Percentiles rank a stretch among this genome's conserved stretches.
These are phyloP conservation scores for Trichoderma harzianum DNA, from an alignment of 2,329 filamentous ascomycete species.

Conservation along the genomic window DNA sequence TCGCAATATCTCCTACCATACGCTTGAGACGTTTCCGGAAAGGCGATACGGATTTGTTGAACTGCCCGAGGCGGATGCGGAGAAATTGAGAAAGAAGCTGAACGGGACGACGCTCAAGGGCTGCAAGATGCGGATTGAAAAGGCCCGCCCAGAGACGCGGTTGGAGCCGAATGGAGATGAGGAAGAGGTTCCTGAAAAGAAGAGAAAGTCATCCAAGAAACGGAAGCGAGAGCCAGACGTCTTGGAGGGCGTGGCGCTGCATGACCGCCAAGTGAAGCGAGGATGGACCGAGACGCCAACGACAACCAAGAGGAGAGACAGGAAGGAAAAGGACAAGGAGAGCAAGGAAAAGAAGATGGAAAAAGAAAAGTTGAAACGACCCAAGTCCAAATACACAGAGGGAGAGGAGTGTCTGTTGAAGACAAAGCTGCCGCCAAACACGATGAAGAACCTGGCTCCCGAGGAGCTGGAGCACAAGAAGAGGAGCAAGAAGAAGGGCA, in stretches of 20 bases:
- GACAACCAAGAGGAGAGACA: constrained; percentile 47
- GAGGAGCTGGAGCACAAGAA: constrained; percentile 51
- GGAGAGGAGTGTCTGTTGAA: constrained; percentile 82
- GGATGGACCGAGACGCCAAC: constrained; percentile 76
- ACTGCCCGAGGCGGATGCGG: constrained; percentile 74
- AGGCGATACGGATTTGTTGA: constrained; percentile 88
- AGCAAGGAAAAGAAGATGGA: constrained; percentile 51
- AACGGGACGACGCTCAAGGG: constrained; percentile 84
- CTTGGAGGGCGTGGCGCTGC: constrained; percentile 65
- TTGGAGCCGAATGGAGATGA: constrained; percentile 33
- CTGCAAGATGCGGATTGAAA: constrained; percentile 78
- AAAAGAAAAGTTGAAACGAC: constrained; percentile 55
- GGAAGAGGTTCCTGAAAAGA: constrained; percentile 32
- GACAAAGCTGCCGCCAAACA: constrained; percentile 60
- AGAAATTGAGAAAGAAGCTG: constrained; percentile 88
- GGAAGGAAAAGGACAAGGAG: constrained; percentile 43
- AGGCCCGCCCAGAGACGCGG: constrained; percentile 61
- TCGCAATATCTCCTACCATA: constrained; percentile 83
- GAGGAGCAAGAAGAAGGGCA: constrained; percentile 56
- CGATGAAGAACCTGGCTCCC: constrained; percentile 41
- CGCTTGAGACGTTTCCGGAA: constrained; percentile 83
- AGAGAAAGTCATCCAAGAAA: constrained; percentile 43
- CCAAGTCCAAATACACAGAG: constrained; percentile 76
- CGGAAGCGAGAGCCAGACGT: constrained; percentile 51
- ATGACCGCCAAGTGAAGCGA: constrained; percentile 76